phyloP scores from a whole-genome alignment of 2,329 filamentous ascomycete species.

The Sporothrix humicola region DNA sequence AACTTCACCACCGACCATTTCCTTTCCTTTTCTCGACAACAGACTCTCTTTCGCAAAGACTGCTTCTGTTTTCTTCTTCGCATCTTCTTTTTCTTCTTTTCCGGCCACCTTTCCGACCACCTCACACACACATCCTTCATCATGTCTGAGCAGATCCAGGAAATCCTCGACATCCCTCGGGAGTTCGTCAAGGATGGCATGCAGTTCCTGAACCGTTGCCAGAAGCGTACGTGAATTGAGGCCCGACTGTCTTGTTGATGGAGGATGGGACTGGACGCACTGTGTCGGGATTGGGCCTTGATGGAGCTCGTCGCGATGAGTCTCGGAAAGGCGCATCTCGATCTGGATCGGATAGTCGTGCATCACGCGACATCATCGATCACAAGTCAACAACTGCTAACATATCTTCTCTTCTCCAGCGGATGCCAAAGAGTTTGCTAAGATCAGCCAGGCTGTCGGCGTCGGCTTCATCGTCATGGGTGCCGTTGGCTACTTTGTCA shows the following conservation, averaged over 20 bases:
- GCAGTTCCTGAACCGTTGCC: slow-evolving; percentile 67
- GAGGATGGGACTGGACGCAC: neutral
- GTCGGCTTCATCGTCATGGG: slow-evolving; percentile 74
- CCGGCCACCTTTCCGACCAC: too few species aligned
- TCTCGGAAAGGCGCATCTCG: neutral
- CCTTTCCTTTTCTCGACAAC: neutral
- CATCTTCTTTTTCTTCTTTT: neutral
- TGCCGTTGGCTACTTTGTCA: slow-evolving; percentile 71
- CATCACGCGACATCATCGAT: slow-evolving; percentile 6
- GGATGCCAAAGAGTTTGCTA: slow-evolving; percentile 60
- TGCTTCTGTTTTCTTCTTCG: neutral
- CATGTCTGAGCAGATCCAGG: slow-evolving; percentile 72
- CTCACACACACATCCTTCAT: slow-evolving; percentile 39
- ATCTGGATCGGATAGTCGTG: neutral
- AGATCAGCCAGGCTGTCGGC: slow-evolving; percentile 63
- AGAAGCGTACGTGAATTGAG: slow-evolving; percentile 58
- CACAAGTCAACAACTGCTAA: slow-evolving; percentile 35
- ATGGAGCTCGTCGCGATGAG: neutral
- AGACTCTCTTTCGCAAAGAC: neutral
- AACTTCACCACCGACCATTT: slow-evolving; percentile 3
- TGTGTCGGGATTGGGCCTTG: neutral
- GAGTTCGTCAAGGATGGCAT: slow-evolving; percentile 69
- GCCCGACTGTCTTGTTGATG: neutral
- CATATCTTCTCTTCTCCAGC: slow-evolving; percentile 45
- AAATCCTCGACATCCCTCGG: slow-evolving; percentile 70